These are phyloP conservation scores for Ogataea parapolymorpha DNA, from an alignment of 805 yeast genomes.

Conservation along the genomic window DNA sequence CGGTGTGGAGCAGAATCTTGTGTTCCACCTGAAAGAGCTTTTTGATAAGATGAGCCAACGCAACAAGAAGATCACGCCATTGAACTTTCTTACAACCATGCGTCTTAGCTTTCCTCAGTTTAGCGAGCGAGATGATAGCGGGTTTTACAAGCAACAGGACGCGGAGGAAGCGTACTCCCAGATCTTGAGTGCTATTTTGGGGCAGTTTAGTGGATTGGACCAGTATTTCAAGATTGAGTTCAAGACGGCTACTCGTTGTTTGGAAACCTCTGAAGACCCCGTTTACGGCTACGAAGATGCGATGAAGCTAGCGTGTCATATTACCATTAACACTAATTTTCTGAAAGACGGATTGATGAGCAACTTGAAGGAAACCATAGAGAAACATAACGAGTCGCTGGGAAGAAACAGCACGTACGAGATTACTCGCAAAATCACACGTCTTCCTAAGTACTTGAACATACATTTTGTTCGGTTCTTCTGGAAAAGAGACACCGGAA, in stretches of 20 bases:
- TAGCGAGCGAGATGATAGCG: constrained; percentile 69
- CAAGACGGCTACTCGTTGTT: constrained; percentile 60
- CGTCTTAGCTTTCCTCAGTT: constrained; percentile 83
- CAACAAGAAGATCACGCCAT: constrained; percentile 57
- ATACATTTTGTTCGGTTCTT: constrained; percentile 93
- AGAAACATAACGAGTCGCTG: constrained; percentile 70
- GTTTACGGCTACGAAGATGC: constrained; percentile 51
- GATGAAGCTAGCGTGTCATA: constrained; percentile 83
- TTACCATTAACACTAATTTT: constrained; percentile 79
- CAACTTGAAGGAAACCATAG: constrained; percentile 72
- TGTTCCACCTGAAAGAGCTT: constrained; percentile 37
- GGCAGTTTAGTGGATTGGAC: constrained; percentile 49
- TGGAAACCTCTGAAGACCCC: constrained; percentile 46
- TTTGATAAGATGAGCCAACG: constrained; percentile 42
- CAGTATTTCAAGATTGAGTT: constrained; percentile 64
- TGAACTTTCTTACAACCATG: constrained; percentile 58
- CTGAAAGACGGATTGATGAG: constrained; percentile 78
- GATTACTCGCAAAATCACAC: constrained; percentile 57
- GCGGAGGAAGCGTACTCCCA: constrained; percentile 96
- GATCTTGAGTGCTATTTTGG: constrained; percentile 52
- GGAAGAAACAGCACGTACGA: constrained; percentile 70
- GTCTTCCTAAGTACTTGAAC: constrained; percentile 82
- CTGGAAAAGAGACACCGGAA: constrained; percentile 90
- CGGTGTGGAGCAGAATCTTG: constrained; percentile 27
- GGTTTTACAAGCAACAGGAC: constrained; percentile 90